Conservation (phyloP, 1,284 basidiomycete genomes). For the Apiotrichum mycotoxinovorans region DNA sequence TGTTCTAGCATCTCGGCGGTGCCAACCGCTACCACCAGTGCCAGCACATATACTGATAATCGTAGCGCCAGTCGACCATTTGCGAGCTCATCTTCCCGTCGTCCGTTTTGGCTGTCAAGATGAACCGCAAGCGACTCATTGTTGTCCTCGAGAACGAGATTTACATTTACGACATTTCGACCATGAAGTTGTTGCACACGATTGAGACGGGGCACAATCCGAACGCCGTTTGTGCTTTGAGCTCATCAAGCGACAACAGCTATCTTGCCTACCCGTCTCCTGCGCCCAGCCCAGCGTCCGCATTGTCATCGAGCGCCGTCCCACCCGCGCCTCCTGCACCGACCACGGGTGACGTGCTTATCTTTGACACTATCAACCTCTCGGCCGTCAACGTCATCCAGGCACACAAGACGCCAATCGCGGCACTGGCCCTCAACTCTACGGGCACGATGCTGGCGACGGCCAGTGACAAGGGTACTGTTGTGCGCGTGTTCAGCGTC, state of each 20-base stretch:
- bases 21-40: too few relatives aligned
- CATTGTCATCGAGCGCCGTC: constrained; percentile 42
- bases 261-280: constrained; percentile 95
- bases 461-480: constrained; percentile 91
- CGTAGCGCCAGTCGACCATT: constrained; percentile 92
- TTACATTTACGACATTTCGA: constrained; percentile 98
- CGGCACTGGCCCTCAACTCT: constrained; percentile 79
- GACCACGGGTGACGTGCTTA: constrained; percentile 77
- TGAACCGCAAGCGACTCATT: constrained; percentile 93
- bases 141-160: constrained; percentile 95
- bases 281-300: constrained; percentile 66
- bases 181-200: constrained; percentile 95
- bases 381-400: constrained; percentile 93
- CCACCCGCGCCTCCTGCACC: constrained; percentile 50
- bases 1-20: too few relatives aligned
- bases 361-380: constrained; percentile 88
- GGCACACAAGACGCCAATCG: constrained; percentile 92
- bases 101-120: constrained; percentile 89
- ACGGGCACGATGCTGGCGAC: constrained; percentile 89
- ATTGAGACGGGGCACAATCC: constrained; percentile 96
- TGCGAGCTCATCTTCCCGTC: constrained; percentile 97
- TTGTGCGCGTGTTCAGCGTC: constrained; percentile 90
- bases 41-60: neutral
- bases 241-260: constrained; percentile 90
- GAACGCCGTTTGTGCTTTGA: constrained; percentile 90